A percentile compares a stretch with the other conserved stretches of the same genome.
These are phyloP conservation scores for Starmerella kuoi DNA, from an alignment of 805 yeast species.

Conservation along the genomic window DNA sequence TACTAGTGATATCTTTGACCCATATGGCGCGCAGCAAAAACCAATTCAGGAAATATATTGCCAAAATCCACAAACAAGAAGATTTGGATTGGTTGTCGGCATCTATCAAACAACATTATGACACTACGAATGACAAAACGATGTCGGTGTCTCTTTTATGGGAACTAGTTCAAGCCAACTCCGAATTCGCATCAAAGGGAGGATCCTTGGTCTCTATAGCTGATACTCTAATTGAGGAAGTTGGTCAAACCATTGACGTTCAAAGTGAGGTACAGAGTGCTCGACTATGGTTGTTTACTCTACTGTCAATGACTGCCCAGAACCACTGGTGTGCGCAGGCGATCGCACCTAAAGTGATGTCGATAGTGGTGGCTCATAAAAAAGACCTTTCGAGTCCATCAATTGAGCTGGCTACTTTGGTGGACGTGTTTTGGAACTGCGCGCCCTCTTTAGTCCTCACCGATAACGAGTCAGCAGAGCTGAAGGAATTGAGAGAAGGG, in stretches of 20 bases:
- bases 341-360: slow-evolving; percentile 8
- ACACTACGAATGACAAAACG: slow-evolving; percentile 33
- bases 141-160: slow-evolving; percentile 48
- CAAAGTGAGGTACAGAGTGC: not conserved
- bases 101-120: slow-evolving; percentile 6
- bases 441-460: slow-evolving; percentile 13
- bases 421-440: slow-evolving; percentile 20
- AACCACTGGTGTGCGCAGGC: slow-evolving; percentile 7
- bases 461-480: slow-evolving; percentile 3
- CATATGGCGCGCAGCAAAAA: slow-evolving; percentile 43
- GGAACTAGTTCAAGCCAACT: slow-evolving; percentile 69
- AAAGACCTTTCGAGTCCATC: slow-evolving; percentile 10
- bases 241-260: not conserved
- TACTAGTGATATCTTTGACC: slow-evolving; percentile 47
- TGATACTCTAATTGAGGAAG: not conserved
- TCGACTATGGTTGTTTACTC: slow-evolving; percentile 12
- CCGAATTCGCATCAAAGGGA: slow-evolving; percentile 26
- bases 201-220: slow-evolving; percentile 34
- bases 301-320: slow-evolving; percentile 12
- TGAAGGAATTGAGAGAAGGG: not conserved
- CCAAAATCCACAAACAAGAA: slow-evolving; percentile 27
- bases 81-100: slow-evolving; percentile 26
- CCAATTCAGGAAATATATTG: slow-evolving; percentile 26
- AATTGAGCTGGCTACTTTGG: slow-evolving; percentile 12
- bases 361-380: slow-evolving; percentile 1